Conservation (phyloP, 2,329 filamentous ascomycete species). For the Arthrobotrys pseudoclavata region DNA sequence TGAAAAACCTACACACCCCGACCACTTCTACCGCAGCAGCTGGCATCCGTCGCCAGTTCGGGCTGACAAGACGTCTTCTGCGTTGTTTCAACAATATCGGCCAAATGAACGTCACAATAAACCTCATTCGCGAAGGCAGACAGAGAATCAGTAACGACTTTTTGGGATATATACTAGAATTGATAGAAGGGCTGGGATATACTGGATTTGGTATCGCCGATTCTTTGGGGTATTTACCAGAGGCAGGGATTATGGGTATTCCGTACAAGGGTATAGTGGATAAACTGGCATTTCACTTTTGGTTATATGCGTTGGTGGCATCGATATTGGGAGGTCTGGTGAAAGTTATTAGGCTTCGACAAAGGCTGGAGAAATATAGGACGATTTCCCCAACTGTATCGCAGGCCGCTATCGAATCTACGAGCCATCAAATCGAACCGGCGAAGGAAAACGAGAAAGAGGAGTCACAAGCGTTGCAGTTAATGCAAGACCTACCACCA, state of each 20-base stretch:
- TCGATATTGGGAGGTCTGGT: constrained; percentile 48
- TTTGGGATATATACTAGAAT: constrained; percentile 37
- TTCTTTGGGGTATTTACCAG: constrained; percentile 50
- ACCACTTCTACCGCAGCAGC: constrained; percentile 40
- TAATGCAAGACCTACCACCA: constrained; percentile 36
- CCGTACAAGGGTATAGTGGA: constrained; percentile 44
- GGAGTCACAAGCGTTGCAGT: background rate
- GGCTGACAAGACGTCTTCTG: constrained; percentile 43
- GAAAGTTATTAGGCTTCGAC: constrained; percentile 29
- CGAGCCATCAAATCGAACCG: background rate
- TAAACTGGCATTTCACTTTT: constrained; percentile 56
- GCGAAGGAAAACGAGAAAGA: background rate
- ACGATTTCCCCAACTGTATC: constrained; percentile 32
- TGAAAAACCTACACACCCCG: constrained; percentile 36
- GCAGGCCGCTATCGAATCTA: constrained; percentile 14
- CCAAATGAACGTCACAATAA: constrained; percentile 37
- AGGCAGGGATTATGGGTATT: constrained; percentile 48
- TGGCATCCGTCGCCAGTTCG: constrained; percentile 54
- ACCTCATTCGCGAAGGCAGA: constrained; percentile 34
- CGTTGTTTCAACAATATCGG: constrained; percentile 58
- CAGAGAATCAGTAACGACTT: constrained; percentile 28
- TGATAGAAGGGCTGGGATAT: constrained; percentile 53
- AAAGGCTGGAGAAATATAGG: constrained; percentile 33
- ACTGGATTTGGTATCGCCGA: constrained; percentile 51
- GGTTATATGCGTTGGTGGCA: constrained; percentile 51